These are phyloP conservation scores for Vitis hybrid DNA, from an alignment of 177 flowering plant species.

Conservation along the genomic window DNA sequence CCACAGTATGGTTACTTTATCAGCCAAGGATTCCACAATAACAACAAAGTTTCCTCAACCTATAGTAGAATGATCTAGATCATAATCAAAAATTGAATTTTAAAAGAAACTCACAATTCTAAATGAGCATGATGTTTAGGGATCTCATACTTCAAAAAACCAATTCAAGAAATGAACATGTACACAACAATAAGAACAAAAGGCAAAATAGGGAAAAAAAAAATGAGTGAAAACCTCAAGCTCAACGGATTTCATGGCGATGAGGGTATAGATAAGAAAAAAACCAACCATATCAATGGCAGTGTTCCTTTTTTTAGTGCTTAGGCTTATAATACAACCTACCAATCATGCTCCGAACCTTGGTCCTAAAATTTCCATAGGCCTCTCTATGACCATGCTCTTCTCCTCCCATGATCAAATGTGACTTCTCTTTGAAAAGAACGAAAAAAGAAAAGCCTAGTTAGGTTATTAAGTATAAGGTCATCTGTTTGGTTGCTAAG, in stretches of 20 bases:
- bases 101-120: too few species aligned
- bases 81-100: too few species aligned
- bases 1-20: too few species aligned
- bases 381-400: slow-evolving; percentile 47
- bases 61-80: too few species aligned
- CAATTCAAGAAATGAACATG: background rate
- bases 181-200: background rate
- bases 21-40: too few species aligned
- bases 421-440: too few species aligned
- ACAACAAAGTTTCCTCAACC: too few species aligned
- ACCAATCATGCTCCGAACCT: slow-evolving; percentile 92
- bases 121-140: too few species aligned
- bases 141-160: too few species aligned
- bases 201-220: background rate
- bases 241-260: slow-evolving; percentile 90
- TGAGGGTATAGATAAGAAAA: slow-evolving; percentile 81
- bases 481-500: too few species aligned
- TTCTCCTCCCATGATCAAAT: slow-evolving; percentile 38
- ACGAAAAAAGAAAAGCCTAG: too few species aligned
- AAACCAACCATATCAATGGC: slow-evolving; percentile 88
- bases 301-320: slow-evolving; percentile 93
- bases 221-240: slow-evolving; percentile 67
- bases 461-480: too few species aligned
- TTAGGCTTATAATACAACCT: slow-evolving; percentile 87
- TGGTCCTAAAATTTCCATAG: slow-evolving; percentile 74